phyloP scores from a whole-genome alignment of 2,329 filamentous ascomycete genomes.

The Sclerotinia spermophila region DNA sequence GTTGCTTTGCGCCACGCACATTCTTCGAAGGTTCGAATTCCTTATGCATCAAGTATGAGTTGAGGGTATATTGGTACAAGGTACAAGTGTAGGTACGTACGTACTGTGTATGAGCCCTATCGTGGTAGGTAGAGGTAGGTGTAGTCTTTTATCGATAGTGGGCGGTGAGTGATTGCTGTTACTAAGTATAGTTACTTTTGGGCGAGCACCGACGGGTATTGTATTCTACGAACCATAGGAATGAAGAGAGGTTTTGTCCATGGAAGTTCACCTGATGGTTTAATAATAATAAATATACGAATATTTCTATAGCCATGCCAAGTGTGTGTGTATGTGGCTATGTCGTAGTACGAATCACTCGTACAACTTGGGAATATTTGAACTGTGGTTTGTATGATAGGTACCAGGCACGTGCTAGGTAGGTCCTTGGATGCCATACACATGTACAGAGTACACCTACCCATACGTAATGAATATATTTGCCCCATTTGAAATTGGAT shows the following conservation, averaged over 20 bases:
- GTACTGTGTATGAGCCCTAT: not conserved
- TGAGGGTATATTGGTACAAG: not conserved
- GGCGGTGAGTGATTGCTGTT: not conserved
- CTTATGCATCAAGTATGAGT: conserved; percentile 4
- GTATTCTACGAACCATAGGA: not conserved
- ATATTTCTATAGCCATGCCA: not conserved
- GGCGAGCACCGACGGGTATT: no score
- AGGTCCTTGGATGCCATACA: no score
- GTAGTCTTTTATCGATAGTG: not conserved
- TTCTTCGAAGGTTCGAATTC: conserved; percentile 20
- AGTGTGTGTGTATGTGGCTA: not conserved
- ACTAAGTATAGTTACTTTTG: not conserved
- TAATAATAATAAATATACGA: not conserved
- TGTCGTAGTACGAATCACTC: not conserved
- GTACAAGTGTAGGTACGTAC: not conserved
- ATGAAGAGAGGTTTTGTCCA: not conserved
- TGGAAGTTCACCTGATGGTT: not conserved
- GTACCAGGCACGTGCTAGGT: no score
- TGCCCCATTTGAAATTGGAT: no score
- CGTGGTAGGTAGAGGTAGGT: no score
- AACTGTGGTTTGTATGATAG: no score
- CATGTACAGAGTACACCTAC: no score
- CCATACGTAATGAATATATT: no score
- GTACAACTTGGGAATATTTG: no score
- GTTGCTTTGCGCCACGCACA: conserved; percentile 14